Evolutionary conservation across 768 basidiomycete genomes (phyloP), one percentile per base, ranked within the genome.

Genomic region (Mycena floridula): DNA sequence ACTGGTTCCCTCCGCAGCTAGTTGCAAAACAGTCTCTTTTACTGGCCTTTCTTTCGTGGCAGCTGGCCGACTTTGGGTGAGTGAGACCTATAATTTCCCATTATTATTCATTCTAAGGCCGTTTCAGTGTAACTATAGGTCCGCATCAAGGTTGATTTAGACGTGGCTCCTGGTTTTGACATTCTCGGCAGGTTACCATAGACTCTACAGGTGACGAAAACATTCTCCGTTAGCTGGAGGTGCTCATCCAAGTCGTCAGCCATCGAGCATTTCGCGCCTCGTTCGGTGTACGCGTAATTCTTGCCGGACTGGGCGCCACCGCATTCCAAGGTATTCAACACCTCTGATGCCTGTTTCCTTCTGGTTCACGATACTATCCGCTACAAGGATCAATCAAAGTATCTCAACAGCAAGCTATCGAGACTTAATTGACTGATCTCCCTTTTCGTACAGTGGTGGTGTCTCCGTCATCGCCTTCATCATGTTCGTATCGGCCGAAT

Each of bases 301-400:
- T 89, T 25, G 82, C 85, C 16, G 61, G 74, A 23, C 63, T 89
- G 57, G 87, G 88, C 1, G 77, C 81, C 3, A 74, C 81, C 39
- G 87, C 28, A 32, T 32, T 32, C n/a, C n/a, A n/a, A 35, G 32
- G 32, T 35, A 13, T 15, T 13, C 18, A 35, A 3, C 32, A 35
- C 32, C 18, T 35, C 13, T 3, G 4, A 15, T 35, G 32, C 13
- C 32, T 7, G 3, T 18, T 35, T 15, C 32, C 4, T 7, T 35
- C 32, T 35, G 4, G 3, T 15, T 15, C 32, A 35, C 32, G 32
- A 7, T 35, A 35, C 32, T 18, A 35, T 13, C 79, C 1, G n/a
- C 85, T 88, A 51, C 87, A 89, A 55, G 88, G 87, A 3, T 85
- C 82, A 35, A 85, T 88, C 55, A 85, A 86, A 70, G 82, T 82